Base-by-base conservation (phyloP, 805 yeast species). In the Kuraishia piskuri region DNA sequence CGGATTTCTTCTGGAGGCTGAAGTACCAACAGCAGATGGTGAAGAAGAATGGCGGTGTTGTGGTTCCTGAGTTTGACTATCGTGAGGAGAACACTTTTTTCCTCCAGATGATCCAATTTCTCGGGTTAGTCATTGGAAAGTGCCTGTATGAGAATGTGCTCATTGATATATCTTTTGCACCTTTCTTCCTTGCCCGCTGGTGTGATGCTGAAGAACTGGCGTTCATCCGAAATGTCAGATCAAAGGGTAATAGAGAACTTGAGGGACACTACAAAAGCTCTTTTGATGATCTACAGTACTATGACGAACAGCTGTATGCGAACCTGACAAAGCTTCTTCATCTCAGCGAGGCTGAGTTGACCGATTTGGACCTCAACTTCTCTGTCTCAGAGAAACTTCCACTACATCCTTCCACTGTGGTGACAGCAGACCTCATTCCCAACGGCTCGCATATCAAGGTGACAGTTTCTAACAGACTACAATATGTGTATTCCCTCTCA, bases 61-160 rank as follows among this genome's bases (percentile, higher is more conserved):
- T 68, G 57, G 36, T 50, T 48, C 1, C 23, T 4, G 49, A 47
- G n/a, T 22, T 21, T 22, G 23, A 21, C 31, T 21, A n/a, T 31
- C 23, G 21, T 19, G 64, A 65, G 36, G 62, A 59, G 36, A 57
- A 59, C 20, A 53, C 54, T 0, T 62, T 61, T 31, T 61, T 61
- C 51, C 50, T 61, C 26, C 62, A 74, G 53, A 63, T 77, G 57
- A 54, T 66, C 57, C 75, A 76, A 60, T 91, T 91, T 60, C 66
- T 91, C 58, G 99, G 99, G 0, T 83, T 77, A 70, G 73, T 90
- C 5, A 74, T 92, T 48, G 99, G 97, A 1, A 92, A 90, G 64
- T 91, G 97, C 62, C 71, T 92, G 2, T 90, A 88, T 64, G 96
- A 89, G 53, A 83, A 83, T 52, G 84, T 90, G 2, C 72, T 92